Evolutionary conservation across 2,329 filamentous ascomycete species (phyloP).

Genomic region (Colletotrichum sp.): DNA sequence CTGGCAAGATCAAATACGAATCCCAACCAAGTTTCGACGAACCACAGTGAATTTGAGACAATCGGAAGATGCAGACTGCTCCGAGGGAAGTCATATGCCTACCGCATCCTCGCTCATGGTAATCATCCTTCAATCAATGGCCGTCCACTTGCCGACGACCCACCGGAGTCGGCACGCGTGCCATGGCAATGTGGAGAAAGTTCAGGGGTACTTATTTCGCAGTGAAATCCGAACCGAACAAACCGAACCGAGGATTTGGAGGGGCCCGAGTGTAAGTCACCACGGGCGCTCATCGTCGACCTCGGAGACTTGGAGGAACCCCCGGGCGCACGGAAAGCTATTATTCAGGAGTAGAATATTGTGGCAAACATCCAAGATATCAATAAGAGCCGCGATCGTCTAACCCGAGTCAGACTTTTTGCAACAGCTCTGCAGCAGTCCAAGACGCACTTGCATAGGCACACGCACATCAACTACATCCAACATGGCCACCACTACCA

Average conservation of each 20-base stretch:
- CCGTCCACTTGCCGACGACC: neutral
- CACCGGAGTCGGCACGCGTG: neutral
- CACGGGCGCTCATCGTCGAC: neutral
- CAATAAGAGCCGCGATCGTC: neutral
- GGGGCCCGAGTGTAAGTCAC: neutral
- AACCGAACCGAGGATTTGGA: neutral
- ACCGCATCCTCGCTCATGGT: neutral
- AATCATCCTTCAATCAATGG: neutral
- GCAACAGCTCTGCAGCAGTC: neutral
- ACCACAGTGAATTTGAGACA: accelerated
- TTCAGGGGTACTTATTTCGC: neutral
- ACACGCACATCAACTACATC: slow-evolving; percentile 8
- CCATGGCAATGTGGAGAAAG: neutral
- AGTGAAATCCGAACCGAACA: slow-evolving; percentile 1
- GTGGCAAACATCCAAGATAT: neutral
- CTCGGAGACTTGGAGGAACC: neutral
- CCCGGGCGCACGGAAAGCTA: neutral
- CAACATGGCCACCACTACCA: slow-evolving; percentile 25
- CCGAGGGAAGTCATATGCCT: too few species aligned
- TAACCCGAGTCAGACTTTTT: neutral
- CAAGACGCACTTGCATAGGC: neutral
- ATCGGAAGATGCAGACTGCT: neutral
- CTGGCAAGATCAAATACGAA: neutral
- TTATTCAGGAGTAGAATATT: neutral
- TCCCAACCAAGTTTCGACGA: neutral